These are phyloP conservation scores for Zymoseptoria brevis DNA, from an alignment of 2,329 filamentous ascomycete genomes.

Conservation along the genomic window DNA sequence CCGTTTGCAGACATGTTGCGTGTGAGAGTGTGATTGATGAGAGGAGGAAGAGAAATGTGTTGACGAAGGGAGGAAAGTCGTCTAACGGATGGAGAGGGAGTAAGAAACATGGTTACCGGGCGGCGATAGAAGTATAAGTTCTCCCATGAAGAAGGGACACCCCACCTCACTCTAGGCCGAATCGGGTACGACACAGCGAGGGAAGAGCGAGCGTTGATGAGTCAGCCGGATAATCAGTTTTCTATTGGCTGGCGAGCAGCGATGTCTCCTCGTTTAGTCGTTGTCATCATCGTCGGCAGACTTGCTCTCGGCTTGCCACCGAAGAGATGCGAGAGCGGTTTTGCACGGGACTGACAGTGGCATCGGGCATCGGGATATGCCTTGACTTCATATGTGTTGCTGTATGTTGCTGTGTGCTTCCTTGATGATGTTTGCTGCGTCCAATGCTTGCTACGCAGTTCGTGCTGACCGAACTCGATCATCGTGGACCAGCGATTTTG, in stretches of 20 bases:
- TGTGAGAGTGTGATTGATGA: background rate
- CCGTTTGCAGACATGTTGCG: slow-evolving; percentile 18
- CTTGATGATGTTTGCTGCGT: background rate
- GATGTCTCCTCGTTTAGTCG: background rate
- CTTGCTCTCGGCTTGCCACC: background rate
- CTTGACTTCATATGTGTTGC: background rate
- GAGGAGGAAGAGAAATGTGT: background rate
- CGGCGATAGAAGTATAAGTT: background rate
- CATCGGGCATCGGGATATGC: background rate
- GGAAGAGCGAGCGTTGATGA: background rate
- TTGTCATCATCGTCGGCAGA: background rate
- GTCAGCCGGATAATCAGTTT: background rate
- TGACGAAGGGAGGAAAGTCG: background rate
- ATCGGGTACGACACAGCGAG: background rate
- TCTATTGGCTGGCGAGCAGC: background rate
- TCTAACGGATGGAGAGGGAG: background rate
- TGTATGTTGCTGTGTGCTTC: background rate
- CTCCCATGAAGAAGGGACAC: background rate
- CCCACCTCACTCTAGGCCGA: background rate
- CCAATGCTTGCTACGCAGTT: background rate
- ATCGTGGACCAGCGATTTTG: background rate
- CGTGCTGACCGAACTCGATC: background rate
- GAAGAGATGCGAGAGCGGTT: background rate
- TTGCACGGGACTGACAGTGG: background rate
- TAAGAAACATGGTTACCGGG: background rate